phyloP scores from a whole-genome alignment of 495 filamentous ascomycete species.

The Lophium mytilinum region DNA sequence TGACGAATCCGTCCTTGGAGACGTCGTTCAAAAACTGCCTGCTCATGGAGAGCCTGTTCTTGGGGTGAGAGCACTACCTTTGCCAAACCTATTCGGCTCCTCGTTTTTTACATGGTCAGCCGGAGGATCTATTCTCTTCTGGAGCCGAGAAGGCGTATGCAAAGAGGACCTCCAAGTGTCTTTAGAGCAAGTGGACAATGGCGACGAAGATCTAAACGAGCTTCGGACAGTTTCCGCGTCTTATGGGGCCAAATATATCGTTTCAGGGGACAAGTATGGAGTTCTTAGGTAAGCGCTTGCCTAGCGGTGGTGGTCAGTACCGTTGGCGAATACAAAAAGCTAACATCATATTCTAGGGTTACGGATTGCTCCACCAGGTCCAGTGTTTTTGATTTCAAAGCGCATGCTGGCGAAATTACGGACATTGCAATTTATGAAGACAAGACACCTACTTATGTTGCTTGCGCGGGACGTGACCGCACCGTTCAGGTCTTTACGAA shows the following conservation, averaged over 20 bases:
- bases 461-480: constrained; percentile 77
- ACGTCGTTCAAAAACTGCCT: constrained; percentile 41
- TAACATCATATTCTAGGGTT: constrained; percentile 30
- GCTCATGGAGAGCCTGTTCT: constrained; percentile 74
- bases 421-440: constrained; percentile 62
- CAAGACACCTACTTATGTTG: constrained; percentile 51
- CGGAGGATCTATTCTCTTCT: constrained; percentile 69
- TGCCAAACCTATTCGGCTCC: constrained; percentile 49
- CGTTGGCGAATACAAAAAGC: neutral
- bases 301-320: constrained; percentile 8
- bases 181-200: constrained; percentile 53
- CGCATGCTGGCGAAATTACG: constrained; percentile 79
- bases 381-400: constrained; percentile 61
- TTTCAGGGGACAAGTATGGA: constrained; percentile 79
- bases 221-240: constrained; percentile 60
- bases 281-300: constrained; percentile 56
- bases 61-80: constrained; percentile 57
- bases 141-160: constrained; percentile 65
- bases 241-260: constrained; percentile 52
- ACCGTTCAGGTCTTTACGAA: constrained; percentile 79
- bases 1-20: constrained; percentile 17
- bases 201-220: constrained; percentile 59
- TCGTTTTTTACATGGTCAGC: constrained; percentile 84
- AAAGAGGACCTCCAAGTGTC: constrained; percentile 54
- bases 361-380: constrained; percentile 37